Evolutionary conservation across 495 filamentous ascomycete species (phyloP), one percentile per base, ranked within the genome.

Genomic region (Astrothelium macrocarpum): DNA sequence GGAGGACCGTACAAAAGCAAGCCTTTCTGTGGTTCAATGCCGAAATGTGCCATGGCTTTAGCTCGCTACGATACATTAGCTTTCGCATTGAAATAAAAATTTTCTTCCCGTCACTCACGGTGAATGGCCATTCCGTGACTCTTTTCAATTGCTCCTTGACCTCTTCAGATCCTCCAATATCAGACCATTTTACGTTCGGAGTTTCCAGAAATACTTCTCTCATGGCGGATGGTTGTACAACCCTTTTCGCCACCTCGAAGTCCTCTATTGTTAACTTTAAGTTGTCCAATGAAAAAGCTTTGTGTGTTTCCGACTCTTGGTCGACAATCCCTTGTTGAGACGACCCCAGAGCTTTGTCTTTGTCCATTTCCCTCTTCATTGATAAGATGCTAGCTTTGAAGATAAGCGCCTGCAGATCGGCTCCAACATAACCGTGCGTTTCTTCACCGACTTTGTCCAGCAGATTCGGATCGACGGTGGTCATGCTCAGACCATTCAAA

Each of bases 1-100:
- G 94, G 94, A 0, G 94, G 94, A 1, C 94, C 94, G 71, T 97
- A 97, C 14, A 98, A 81, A 0, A 98, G 80, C 28, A 97, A 82
- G 1, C 94, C 94, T 71, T 94, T 90, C 64, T 81, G 87, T 25
- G 89, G 85, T 11, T 85, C 82, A 12, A 83, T 78, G 25, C 83
- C 81, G 16, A 88, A 79, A 63, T 82, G 74, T 28, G 76, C 74
- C 75, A 88, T 82, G 43, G 78, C 71, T 66, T 88, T 80, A 2
- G 85, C 81, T 59, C 86, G 78, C 80, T 87, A 31, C 16, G 63
- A 64, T 25, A 53, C 62, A 16, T 68, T 42, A 56, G 42, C 61
- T n/a, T 64, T 66, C 66, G n/a, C 64, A 64, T n/a, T 32, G 32
- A 58, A 32, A 16, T n/a, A 49, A 75, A 10, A 77, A 3, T 11